Conservation (phyloP, 306 rosid species). For the Rosa persica region DNA sequence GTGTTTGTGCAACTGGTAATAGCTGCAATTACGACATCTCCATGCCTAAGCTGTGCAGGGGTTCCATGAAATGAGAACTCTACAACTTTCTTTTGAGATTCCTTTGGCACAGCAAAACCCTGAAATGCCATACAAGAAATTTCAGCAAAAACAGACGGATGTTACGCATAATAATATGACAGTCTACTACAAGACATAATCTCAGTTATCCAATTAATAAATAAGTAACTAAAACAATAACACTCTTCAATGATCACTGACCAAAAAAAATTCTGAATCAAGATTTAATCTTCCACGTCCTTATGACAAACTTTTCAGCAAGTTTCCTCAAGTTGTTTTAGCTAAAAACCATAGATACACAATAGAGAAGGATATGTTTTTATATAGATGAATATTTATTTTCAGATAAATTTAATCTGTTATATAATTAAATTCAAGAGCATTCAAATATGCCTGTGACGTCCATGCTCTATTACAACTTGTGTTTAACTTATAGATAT, state of each 20-base stretch:
- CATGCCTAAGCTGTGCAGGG: slow-evolving; percentile 84
- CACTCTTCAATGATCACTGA: neutral
- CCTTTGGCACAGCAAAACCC: slow-evolving; percentile 93
- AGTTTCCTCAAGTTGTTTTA: neutral
- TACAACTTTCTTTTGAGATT: slow-evolving; percentile 62
- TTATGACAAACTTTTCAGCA: neutral
- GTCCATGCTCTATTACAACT: neutral
- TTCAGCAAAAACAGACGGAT: slow-evolving; percentile 27
- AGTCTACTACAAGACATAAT: neutral
- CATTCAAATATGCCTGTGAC: neutral
- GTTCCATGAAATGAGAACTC: slow-evolving; percentile 66
- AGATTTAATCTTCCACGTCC: neutral
- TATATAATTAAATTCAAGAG: neutral
- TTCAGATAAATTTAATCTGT: neutral
- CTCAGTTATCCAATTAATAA: neutral
- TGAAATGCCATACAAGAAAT: slow-evolving; percentile 39
- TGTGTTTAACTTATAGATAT: neutral
- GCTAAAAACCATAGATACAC: neutral
- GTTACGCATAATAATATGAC: neutral
- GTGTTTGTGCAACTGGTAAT: slow-evolving; percentile 99
- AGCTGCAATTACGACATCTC: slow-evolving; percentile 96
- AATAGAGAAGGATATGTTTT: neutral
- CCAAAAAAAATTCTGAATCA: neutral
- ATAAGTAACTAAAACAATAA: neutral
- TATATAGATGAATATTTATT: neutral